phyloP scores from a whole-genome alignment of 1,284 basidiomycete genomes.

The Pseudomicrostroma phylloplanum region DNA sequence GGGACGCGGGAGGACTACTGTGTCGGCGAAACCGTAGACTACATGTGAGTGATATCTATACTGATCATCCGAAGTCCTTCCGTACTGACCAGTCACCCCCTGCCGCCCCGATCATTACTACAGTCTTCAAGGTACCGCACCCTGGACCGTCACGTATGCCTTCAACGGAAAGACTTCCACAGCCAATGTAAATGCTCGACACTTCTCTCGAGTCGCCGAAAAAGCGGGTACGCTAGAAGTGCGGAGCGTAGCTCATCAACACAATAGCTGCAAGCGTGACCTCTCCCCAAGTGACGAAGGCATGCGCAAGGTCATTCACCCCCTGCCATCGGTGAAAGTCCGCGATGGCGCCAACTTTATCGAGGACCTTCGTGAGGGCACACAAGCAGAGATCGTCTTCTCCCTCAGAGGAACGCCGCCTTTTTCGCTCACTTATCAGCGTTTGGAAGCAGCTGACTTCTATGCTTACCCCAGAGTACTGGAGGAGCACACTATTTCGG shows the following conservation, averaged over 20 bases:
- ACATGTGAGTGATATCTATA: slow-evolving; percentile 56
- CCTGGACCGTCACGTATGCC: slow-evolving; percentile 86
- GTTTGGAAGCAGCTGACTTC: slow-evolving; percentile 49
- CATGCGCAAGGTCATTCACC: slow-evolving; percentile 69
- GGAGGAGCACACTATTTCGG: slow-evolving; percentile 56
- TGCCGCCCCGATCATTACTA: neutral
- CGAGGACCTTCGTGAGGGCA: slow-evolving; percentile 73
- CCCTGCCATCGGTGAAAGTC: slow-evolving; percentile 78
- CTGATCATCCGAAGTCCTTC: neutral
- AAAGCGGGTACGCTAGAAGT: slow-evolving; percentile 74
- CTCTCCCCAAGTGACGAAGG: slow-evolving; percentile 62
- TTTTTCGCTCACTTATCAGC: slow-evolving; percentile 68
- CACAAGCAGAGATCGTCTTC: slow-evolving; percentile 84
- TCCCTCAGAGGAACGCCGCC: slow-evolving; percentile 81
- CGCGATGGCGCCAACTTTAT: slow-evolving; percentile 72
- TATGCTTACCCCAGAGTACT: slow-evolving; percentile 36
- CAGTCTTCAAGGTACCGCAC: slow-evolving; percentile 78
- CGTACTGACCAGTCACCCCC: neutral
- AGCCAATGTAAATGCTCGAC: slow-evolving; percentile 69
- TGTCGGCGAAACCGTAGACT: slow-evolving; percentile 82
- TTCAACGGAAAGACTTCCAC: slow-evolving; percentile 70
- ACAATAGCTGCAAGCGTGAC: slow-evolving; percentile 51
- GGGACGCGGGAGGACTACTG: slow-evolving; percentile 75
- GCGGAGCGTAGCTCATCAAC: slow-evolving; percentile 73
- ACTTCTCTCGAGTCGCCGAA: slow-evolving; percentile 76